Base-by-base conservation (phyloP, 805 yeast species). In the Hanseniaspora vineae region DNA sequence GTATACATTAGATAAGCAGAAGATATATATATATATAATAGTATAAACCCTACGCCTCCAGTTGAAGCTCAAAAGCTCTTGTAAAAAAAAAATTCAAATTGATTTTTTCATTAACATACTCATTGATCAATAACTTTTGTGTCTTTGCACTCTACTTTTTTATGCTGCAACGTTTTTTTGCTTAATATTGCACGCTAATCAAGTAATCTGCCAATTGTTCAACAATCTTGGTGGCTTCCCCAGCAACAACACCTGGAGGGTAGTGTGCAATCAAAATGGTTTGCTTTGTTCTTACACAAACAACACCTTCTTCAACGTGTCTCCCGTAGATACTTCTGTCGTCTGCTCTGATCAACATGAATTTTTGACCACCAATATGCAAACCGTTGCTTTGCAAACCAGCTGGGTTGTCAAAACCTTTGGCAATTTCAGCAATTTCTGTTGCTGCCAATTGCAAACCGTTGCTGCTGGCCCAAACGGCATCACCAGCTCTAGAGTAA, bases 161-260 rank as follows among this genome's bases (percentile, higher is more conserved):
- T n/a, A n/a, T n/a, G n/a, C n/a, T n/a, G n/a, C n/a, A n/a, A n/a
- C n/a, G n/a, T n/a, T n/a, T n/a, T n/a, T n/a, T 23, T 23, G 29
- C 29, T 59, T 73, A 90, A 67, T 85, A 89, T 50, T 87, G 84
- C 47, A 84, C 90, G 59, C 87, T 72, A 63, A 90, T 87, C 68
- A 92, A 76, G 62, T 92, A 89, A 65, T 92, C 97, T 44, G 95
- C 97, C 71, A 92, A 75, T 61, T 87, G 90, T 67, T 92, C 98
- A 49, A 90, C 96, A 53, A 89, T 84, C 59, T 83, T 78, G 50
- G 97, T 84, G 46, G 97, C 97, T 63, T 86, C 96, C 57, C 95
- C 96, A 32, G 97, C 86, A 65, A 81, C 90, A 44, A 85, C 83
- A 48, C 89, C 89, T 12, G 84, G 77, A 14, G 95, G 92, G 64